Base-by-base conservation (phyloP, 1,284 basidiomycete species). In the Ceratobasidium sp. region DNA sequence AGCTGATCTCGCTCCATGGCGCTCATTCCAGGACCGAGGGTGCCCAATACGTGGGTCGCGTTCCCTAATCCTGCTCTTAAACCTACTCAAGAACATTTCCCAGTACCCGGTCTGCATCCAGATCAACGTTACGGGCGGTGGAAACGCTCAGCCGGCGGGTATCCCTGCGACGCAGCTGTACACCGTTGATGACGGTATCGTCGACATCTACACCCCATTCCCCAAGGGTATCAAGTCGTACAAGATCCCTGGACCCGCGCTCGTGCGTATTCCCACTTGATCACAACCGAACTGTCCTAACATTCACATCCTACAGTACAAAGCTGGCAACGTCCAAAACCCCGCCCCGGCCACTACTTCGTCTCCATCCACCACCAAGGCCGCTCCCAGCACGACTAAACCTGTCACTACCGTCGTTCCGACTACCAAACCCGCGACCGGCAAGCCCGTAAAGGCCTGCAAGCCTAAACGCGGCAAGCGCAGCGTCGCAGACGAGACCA, bases 71-170 rank as follows among this genome's bases (percentile, higher is more conserved):
- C n/a, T 6, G 16, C 22, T 16, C 29, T 22, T 2, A 51, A 19
- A 19, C 41, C 0, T 24, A 34, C 19, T 41, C 34, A 54, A 53
- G 31, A 39, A 29, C 4, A 22, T n/a, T 9, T 31, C 27, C 14
- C 24, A 90, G 83, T 92, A 92, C 79, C 88, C 88, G 0, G 86
- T 85, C n/a, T 92, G 91, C 80, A 81, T 86, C 1, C 91, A 92
- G 79, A 78, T 92, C 75, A 83, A 78, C 27, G 82, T 92, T 53
- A 84, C 84, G 1, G 90, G 89, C 22, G 69, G 65, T 8, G 48
- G 56, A 1, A 66, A 31, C 34, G 39, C 69, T 22, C 14, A 59
- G 29, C 69, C 69, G 16, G 14, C 41, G 11, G 37, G 29, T 13
- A 51, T 46, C n/a, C 69, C 43, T 19, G 69, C 58, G 11, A 61